Conservation (phyloP, 352 stramenopile genomes). For the Phytophthora capsici region DNA sequence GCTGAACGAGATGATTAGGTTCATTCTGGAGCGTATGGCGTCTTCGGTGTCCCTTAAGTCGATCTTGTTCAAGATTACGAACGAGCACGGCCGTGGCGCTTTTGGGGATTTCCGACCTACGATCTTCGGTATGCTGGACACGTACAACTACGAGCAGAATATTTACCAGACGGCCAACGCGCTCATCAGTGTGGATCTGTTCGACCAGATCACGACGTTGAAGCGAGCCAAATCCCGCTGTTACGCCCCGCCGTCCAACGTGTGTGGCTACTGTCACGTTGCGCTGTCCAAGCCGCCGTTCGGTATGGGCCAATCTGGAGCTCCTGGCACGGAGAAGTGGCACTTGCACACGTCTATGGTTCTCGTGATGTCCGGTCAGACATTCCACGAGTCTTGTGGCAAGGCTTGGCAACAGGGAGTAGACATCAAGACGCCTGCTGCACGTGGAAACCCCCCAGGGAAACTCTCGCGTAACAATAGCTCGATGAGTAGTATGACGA, state of each 20-base stretch:
- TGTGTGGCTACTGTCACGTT: conserved; percentile 84
- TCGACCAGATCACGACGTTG: conserved; percentile 84
- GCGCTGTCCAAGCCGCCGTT: conserved; percentile 84
- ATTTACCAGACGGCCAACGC: conserved; percentile 89
- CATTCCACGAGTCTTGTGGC: conserved; percentile 87
- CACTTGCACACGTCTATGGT: conserved; percentile 87
- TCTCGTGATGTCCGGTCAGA: conserved; percentile 76
- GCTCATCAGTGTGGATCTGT: conserved; percentile 85
- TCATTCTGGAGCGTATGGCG: conserved; percentile 95
- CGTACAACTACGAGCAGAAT: conserved; percentile 92
- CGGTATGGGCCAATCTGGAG: conserved; percentile 80
- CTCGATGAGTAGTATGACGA: conserved; percentile 45
- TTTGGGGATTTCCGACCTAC: conserved; percentile 95
- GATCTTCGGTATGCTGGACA: conserved; percentile 94
- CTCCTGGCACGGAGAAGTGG: conserved; percentile 78
- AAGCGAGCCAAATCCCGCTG: conserved; percentile 76
- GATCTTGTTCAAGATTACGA: conserved; percentile 96
- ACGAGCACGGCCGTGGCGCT: conserved; percentile 91
- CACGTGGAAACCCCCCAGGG: conserved; percentile 23
- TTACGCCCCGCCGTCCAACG: conserved; percentile 77
- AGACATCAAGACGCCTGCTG: conserved; percentile 56
- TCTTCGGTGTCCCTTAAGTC: conserved; percentile 93
- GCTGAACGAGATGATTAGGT: conserved; percentile 92
- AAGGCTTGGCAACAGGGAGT: conserved; percentile 87
- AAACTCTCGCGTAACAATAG: conserved; percentile 55